Evolutionary conservation across 2,329 filamentous ascomycete genomes (phyloP), one percentile per base, ranked within the genome.

Genomic region (Fusarium drepaniforme): DNA sequence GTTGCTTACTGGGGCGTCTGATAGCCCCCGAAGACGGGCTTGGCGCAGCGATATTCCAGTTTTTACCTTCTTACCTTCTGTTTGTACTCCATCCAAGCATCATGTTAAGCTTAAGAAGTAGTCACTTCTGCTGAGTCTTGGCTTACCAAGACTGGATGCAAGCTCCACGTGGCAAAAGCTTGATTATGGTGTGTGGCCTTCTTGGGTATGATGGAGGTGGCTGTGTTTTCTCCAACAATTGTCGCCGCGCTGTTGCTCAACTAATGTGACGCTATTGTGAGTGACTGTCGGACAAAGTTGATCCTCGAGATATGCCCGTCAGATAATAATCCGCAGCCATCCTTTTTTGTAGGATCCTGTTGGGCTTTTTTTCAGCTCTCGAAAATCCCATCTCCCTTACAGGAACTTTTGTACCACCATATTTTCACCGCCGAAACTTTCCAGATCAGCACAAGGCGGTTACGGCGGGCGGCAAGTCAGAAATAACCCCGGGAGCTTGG

Each of bases 101-200:
- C 30, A 60, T 42, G 40, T 71, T 75, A 75, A 75, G 73, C 73
- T 75, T 75, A 75, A 67, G 42, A 51, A 51, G 38, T 56, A 42
- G 15, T 21, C 23, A 18, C 15, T 16, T 33, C 8, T 56, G 63
- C 66, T 68, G 60, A 66, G 60, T 49, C 64, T 58, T 40, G 49
- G 67, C 70, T 66, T 63, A 67, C 66, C 53, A 73, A 73, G 63
- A 60, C 18, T 33, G 40, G 40, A 51, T 40, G 51, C 53, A 38
- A 18, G 12, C 21, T 62, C 58, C 73, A 75, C 73, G 67, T 75
- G 73, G 73, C 70, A 61, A 75, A 66, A 25, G 44, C 13, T 64
- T 51, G 58, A 25, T 53, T 40, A 12, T 21, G n/a, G 8, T 53
- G 57, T 59, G 35, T 30, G 7, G 6, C 37, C 37, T 15, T 28